phyloP scores from a whole-genome alignment of 2,329 filamentous ascomycete species.

The Fusarium coicis region DNA sequence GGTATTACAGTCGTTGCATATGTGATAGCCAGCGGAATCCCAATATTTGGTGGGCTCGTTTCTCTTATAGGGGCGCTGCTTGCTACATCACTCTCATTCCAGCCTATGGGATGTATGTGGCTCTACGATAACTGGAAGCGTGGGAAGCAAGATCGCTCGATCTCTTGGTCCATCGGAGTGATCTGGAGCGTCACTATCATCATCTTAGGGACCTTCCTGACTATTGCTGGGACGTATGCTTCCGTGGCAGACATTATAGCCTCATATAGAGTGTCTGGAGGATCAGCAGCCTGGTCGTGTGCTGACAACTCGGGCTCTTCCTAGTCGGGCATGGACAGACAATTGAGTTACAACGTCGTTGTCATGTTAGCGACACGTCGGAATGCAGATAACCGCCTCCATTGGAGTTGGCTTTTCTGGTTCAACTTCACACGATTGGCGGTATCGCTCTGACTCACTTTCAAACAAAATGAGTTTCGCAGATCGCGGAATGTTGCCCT shows the following conservation, averaged over 20 bases:
- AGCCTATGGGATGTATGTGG: slow-evolving; percentile 45
- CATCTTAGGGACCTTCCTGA: slow-evolving; percentile 48
- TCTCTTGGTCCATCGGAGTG: slow-evolving; percentile 4
- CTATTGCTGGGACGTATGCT: slow-evolving; percentile 57
- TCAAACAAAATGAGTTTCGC: too few relatives aligned
- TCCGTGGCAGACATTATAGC: slow-evolving; percentile 51
- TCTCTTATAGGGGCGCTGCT: slow-evolving; percentile 44
- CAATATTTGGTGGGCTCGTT: slow-evolving; percentile 40
- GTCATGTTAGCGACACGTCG: accelerated
- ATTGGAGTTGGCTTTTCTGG: too few relatives aligned
- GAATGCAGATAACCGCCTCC: too few relatives aligned
- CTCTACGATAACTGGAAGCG: slow-evolving; percentile 41
- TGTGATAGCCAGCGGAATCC: slow-evolving; percentile 33
- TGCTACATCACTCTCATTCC: slow-evolving; percentile 42
- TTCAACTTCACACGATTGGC: too few relatives aligned
- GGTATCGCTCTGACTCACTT: too few relatives aligned
- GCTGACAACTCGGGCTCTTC: slow-evolving; percentile 54
- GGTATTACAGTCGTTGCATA: slow-evolving; percentile 39
- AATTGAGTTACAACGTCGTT: accelerated
- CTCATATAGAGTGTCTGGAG: slow-evolving; percentile 48
- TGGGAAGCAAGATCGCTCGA: neutral
- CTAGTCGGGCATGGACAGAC: accelerated
- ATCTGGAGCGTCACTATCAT: slow-evolving; percentile 12
- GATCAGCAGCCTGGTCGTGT: slow-evolving; percentile 54
- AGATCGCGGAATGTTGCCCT: too few relatives aligned